Percentiles rank a stretch among this genome's conserved stretches.
Evolutionary conservation across 2,329 filamentous ascomycete species (phyloP).

Genomic region (Xylaria arbuscula): DNA sequence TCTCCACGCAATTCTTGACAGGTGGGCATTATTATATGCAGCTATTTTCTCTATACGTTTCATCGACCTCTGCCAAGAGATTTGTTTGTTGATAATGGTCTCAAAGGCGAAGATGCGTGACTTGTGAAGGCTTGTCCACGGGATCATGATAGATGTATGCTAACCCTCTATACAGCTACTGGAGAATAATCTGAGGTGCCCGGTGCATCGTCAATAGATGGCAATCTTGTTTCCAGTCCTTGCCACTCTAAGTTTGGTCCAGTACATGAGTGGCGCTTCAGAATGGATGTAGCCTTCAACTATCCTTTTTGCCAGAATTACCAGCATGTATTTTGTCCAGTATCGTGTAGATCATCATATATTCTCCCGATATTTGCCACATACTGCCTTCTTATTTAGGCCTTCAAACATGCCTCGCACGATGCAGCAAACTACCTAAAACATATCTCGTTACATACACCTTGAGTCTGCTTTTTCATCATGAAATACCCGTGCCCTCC

Average conservation of each 20-base stretch:
- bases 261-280: conserved; percentile 16
- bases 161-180: not conserved
- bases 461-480: not conserved
- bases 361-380: not conserved
- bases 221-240: conserved; percentile 9
- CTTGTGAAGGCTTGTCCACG: conserved; percentile 7
- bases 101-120: not conserved
- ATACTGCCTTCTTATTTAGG: conserved; percentile 3
- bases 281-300: conserved; percentile 15
- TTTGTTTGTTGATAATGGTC: conserved; percentile 19
- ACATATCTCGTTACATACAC: not conserved
- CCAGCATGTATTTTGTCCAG: not conserved
- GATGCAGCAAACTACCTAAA: conserved; percentile 6
- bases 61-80: conserved; percentile 15
- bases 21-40: conserved; percentile 12
- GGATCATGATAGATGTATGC: conserved; percentile 13
- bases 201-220: conserved; percentile 7
- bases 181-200: conserved; percentile 2
- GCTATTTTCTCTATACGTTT: conserved; percentile 9
- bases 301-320: not conserved
- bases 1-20: conserved; percentile 4
- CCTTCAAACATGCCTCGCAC: not conserved
- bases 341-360: conserved; percentile 8
- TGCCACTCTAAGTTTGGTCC: conserved; percentile 2
- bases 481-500: not conserved